These are phyloP conservation scores for Erodium maritimum DNA, from an alignment of 345 rosid species.

Conservation along the genomic window DNA sequence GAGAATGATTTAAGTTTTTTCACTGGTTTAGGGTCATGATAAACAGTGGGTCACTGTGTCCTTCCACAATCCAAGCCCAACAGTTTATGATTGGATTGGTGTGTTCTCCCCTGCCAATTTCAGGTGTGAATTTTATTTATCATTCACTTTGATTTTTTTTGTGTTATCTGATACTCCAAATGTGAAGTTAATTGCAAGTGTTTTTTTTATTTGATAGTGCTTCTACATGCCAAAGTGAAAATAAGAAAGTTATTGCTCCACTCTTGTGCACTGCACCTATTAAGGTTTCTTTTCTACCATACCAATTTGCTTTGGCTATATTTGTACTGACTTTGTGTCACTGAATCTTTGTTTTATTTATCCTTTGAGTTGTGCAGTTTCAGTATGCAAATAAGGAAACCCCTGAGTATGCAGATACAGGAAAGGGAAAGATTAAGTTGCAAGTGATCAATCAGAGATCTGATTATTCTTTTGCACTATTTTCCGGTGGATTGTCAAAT, in stretches of 20 bases:
- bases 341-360: conserved; percentile 2
- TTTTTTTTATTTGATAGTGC: background rate
- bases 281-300: background rate
- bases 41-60: conserved; percentile 11
- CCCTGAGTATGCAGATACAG: conserved; percentile 41
- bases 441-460: conserved; percentile 87
- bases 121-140: conserved; percentile 10
- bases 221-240: background rate
- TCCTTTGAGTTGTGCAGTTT: conserved; percentile 34
- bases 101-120: conserved; percentile 20
- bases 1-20: background rate
- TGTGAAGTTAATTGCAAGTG: background rate
- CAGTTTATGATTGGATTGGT: conserved; percentile 16
- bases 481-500: conserved; percentile 47
- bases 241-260: background rate
- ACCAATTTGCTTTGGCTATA: background rate
- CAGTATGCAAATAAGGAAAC: conserved; percentile 35
- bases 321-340: background rate
- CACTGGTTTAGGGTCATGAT: conserved; percentile 6
- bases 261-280: background rate
- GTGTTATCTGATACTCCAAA: too few species aligned
- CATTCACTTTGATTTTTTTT: too few species aligned
- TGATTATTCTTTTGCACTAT: conserved; percentile 69
- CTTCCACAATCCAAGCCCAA: conserved; percentile 6
- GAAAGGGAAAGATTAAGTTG: conserved; percentile 41